Evolutionary conservation across 2,329 filamentous ascomycete genomes (phyloP), one percentile per base, ranked within the genome.

Genomic region (Monosporascus sp.): DNA sequence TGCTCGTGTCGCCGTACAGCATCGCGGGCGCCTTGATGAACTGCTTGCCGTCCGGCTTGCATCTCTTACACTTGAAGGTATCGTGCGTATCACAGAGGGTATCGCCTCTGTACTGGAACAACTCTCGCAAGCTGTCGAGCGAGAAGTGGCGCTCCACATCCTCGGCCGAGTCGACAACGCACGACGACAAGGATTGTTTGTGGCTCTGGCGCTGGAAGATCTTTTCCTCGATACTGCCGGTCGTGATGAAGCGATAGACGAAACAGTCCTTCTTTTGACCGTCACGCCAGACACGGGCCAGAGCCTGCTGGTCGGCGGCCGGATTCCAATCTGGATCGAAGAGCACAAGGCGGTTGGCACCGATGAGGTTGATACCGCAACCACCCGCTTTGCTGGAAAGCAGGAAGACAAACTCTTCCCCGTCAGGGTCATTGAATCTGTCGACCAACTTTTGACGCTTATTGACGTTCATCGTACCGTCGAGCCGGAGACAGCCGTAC

Each of bases 221-320:
- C 75, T 99, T 99, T 72, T 99, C 94, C 68, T 99, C 94, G 56
- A 99, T 99, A 0, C 92, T 97, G 4, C 94, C 94, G 0, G 95
- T 97, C 0, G 92, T 89, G 63, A 99, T 99, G 74, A 99, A 99
- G n/a, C 94, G 89, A 70, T 99, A 99, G 17, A 99, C 94, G 64
- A 99, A 99, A 66, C 94, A 99, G 66, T 99, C 94, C 68, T 99
- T 99, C 79, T 95, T 97, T 71, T 99, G 94, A 0, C 94, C 94
- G 64, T 99, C 94, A 78, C 94, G 89, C 94, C 94, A 99, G 20
- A 99, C 94, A 76, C 94, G 89, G 37, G 94, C 94, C 31, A 99
- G 81, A 4, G 94, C 94, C 73, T 99, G 94, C 70, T 99, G 94
- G 66, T 99, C 94, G 1, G 94, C 92, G 3, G 94, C 94, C 1